A percentile compares a stretch with the other conserved stretches of the same genome.
Evolutionary conservation across 2,329 filamentous ascomycete genomes (phyloP).

Genomic region (Neopestalotiopsis rosae): DNA sequence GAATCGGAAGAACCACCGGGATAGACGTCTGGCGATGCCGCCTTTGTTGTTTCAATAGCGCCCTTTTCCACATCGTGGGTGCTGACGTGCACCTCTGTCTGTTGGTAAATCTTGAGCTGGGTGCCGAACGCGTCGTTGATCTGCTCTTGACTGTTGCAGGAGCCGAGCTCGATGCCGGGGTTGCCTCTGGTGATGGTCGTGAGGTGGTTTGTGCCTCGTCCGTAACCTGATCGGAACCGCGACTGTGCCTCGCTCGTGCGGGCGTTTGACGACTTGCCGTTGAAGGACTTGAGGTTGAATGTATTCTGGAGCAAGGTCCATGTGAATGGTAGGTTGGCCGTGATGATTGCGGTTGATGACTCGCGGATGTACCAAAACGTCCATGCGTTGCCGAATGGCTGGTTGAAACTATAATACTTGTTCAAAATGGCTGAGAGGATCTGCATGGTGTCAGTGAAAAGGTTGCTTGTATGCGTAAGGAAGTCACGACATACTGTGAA

Average conservation of each 20-base stretch:
- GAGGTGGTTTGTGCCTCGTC: conserved; percentile 2
- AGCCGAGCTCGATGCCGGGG: conserved; percentile 8
- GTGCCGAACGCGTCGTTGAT: conserved; percentile 14
- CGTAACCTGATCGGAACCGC: conserved; percentile 13
- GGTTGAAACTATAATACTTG: conserved; percentile 48
- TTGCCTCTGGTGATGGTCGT: neutral
- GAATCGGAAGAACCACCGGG: conserved; percentile 11
- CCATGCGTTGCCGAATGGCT: conserved; percentile 45
- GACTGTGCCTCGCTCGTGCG: conserved; percentile 10
- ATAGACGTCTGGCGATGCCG: neutral
- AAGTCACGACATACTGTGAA: conserved; percentile 46
- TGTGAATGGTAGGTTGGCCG: conserved; percentile 47
- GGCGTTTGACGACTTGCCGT: conserved; percentile 13
- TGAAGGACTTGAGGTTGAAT: conserved; percentile 14
- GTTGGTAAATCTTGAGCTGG: conserved; percentile 17
- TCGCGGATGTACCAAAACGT: conserved; percentile 53
- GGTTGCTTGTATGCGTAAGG: neutral
- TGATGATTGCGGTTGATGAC: conserved; percentile 50
- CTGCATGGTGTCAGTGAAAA: conserved; percentile 29
- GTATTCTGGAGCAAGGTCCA: conserved; percentile 33
- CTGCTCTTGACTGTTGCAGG: conserved; percentile 11
- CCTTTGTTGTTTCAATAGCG: neutral
- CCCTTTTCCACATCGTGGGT: conserved; percentile 8
- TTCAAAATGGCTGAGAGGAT: conserved; percentile 58
- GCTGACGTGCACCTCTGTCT: conserved; percentile 15